phyloP scores from a whole-genome alignment of 768 basidiomycete genomes.

The Dioszegia hungarica region DNA sequence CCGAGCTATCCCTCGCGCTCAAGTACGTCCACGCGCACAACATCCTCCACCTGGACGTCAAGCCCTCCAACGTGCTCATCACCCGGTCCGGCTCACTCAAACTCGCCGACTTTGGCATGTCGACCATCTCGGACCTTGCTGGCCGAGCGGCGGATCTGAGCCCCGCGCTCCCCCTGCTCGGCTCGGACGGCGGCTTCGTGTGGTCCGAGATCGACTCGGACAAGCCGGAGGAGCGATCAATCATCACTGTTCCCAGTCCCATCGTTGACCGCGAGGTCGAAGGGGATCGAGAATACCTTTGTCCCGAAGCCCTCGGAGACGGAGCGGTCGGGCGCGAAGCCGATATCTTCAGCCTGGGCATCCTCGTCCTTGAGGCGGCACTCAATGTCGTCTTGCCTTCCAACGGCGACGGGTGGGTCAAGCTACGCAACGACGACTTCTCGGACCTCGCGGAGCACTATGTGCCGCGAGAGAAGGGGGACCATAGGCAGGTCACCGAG shows the following conservation, averaged over 20 bases:
- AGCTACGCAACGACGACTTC: slow-evolving; percentile 85
- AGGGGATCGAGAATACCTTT: slow-evolving; percentile 94
- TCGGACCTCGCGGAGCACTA: slow-evolving; percentile 52
- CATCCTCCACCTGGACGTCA: slow-evolving; percentile 91
- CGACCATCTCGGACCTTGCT: slow-evolving; percentile 79
- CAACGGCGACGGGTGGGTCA: slow-evolving; percentile 83
- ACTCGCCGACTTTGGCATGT: slow-evolving; percentile 98
- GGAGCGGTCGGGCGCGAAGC: slow-evolving; percentile 85
- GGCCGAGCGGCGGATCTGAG: slow-evolving; percentile 17
- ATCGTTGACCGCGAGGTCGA: slow-evolving; percentile 58
- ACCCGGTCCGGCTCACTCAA: slow-evolving; percentile 81
- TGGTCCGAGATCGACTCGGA: slow-evolving; percentile 19
- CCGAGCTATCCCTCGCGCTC: slow-evolving; percentile 75
- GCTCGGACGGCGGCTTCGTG: slow-evolving; percentile 27
- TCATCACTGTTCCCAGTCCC: slow-evolving; percentile 21
- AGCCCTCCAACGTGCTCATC: slow-evolving; percentile 94
- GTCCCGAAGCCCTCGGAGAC: slow-evolving; percentile 79
- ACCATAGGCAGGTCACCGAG: neutral
- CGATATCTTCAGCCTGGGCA: slow-evolving; percentile 94
- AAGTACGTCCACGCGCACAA: slow-evolving; percentile 81
- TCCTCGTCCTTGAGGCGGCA: slow-evolving; percentile 90
- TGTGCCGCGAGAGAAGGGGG: neutral
- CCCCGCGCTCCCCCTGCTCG: slow-evolving; percentile 33
- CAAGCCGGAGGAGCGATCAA: slow-evolving; percentile 6
- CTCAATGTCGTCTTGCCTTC: slow-evolving; percentile 91